Conservation (phyloP, 2,329 filamentous ascomycete genomes). For the Berkeleyomyces rouxiae region DNA sequence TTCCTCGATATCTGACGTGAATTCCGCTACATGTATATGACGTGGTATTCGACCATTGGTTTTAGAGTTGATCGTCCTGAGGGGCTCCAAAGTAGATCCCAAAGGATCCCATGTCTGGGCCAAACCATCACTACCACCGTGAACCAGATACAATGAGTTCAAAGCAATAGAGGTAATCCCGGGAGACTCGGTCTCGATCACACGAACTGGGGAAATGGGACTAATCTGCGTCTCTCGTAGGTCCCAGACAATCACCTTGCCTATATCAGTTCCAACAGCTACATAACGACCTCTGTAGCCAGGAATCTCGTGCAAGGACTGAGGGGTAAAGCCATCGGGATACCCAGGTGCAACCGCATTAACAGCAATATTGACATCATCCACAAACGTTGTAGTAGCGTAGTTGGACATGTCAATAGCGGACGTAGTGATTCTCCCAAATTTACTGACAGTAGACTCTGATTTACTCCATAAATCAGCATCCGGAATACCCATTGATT, state of each 20-base stretch:
- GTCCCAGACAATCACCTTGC: constrained; percentile 72
- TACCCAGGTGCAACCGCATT: constrained; percentile 6
- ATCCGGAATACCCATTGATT: constrained; percentile 19
- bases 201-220: constrained; percentile 51
- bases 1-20: constrained; percentile 50
- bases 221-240: constrained; percentile 40
- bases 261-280: constrained; percentile 63
- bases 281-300: constrained; percentile 70
- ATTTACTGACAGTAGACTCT: constrained; percentile 34
- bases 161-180: constrained; percentile 69
- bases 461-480: constrained; percentile 53
- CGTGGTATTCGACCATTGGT: constrained; percentile 71
- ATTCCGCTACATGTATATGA: constrained; percentile 38
- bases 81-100: constrained; percentile 57
- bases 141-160: constrained; percentile 73
- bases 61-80: constrained; percentile 74
- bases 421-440: constrained; percentile 50
- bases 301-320: constrained; percentile 43
- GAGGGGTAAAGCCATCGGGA: not conserved
- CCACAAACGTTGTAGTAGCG: constrained; percentile 51
- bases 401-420: constrained; percentile 60
- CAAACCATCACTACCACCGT: constrained; percentile 85
- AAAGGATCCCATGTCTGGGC: constrained; percentile 97
- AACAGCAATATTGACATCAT: constrained; percentile 36
- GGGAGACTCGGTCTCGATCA: constrained; percentile 81